Base-by-base conservation (phyloP, 345 rosid genomes). In the Ceriops zippeliana region DNA sequence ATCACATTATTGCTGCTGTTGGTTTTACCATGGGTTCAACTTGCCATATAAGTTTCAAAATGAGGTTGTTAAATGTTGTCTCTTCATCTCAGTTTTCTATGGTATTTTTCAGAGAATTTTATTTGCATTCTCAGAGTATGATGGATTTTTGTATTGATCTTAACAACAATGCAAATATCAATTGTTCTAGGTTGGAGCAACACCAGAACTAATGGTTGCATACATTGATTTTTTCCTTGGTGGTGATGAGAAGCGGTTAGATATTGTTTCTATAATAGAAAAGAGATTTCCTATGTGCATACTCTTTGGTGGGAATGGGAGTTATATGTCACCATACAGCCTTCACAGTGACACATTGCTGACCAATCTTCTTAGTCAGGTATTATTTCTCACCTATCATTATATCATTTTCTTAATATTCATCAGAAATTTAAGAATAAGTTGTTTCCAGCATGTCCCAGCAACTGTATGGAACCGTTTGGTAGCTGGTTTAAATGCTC, bases 361-460 rank as follows among this genome's bases (percentile, higher is more conserved):
- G 80, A 88, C 93, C 61, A 95, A 83, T 86, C 96, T 95, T 70
- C 88, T 95, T 72, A 93, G 92, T 83, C 99, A 95, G 97, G 99
- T 90, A 73, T 66, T 4, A 11, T 27, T 70, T 58, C 58, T 47
- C 35, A 31, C 49, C 53, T 42, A 34, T 30, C 37, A 19, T 63
- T 49, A 16, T 62, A 67, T 20, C 5, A 68, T 38, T 42, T 20
- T 42, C 74, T 65, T 38, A 42, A 67, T n/a, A 56, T 65, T 49
- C 54, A 58, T 38, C 56, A 68, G 73, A 68, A 28, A 10, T 34
- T 52, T 13, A 52, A 27, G 32, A 47, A 64, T 76, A 58, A 62
- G 53, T 69, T 68, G 46, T 46, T 69, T 52, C 15, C 85, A 95
- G 99, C 97, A 91, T 71, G 86, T 91, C 71, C 99, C 97, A 31